Evolutionary conservation across 306 rosid species (phyloP), one percentile per base, ranked within the genome.

Genomic region (Begonia masoniana): DNA sequence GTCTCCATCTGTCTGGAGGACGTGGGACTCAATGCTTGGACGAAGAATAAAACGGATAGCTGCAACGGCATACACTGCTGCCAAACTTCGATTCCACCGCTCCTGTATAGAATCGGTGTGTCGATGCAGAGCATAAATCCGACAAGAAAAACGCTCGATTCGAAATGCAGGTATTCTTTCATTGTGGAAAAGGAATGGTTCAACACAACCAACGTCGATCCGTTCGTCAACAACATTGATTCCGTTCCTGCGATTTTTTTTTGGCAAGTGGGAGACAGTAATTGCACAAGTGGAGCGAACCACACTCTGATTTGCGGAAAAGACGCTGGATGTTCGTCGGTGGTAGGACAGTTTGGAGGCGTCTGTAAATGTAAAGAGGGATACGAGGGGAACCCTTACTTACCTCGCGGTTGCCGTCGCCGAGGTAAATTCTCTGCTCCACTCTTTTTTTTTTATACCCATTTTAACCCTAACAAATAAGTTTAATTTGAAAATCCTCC

Each of bases 91-190:
- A 11, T 45, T 45, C 49, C 49, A 10, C 15, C 49, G 13, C 2
- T 3, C 13, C 49, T 45, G n/a, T 1, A 45, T 11, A 5, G 13
- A n/a, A 10, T 45, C 49, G 49, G 7, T 12, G 49, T 45, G 49
- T 10, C n/a, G 4, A 45, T 45, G 13, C 4, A 6, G 15, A 12
- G 49, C 13, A n/a, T 7, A 7, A 31, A 31, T 3, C 14, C 13
- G 15, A n/a, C 13, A 3, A 10, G 49, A 45, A 1, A 12, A 2
- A n/a, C 2, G 6, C 5, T 11, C 13, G 13, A 31, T 31, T 31
- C 13, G 49, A n/a, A 6, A 10, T 45, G 49, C 21, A 47, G 58
- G 6, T 64, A 67, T 12, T 72, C 75, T 2, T 1, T 68, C 46
- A 47, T 72, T 46, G 54, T 4, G 7, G 56, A 10, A 8, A 23